phyloP scores from a whole-genome alignment of 192 early-diverging fungal species.

The Entomortierella chlamydospora region DNA sequence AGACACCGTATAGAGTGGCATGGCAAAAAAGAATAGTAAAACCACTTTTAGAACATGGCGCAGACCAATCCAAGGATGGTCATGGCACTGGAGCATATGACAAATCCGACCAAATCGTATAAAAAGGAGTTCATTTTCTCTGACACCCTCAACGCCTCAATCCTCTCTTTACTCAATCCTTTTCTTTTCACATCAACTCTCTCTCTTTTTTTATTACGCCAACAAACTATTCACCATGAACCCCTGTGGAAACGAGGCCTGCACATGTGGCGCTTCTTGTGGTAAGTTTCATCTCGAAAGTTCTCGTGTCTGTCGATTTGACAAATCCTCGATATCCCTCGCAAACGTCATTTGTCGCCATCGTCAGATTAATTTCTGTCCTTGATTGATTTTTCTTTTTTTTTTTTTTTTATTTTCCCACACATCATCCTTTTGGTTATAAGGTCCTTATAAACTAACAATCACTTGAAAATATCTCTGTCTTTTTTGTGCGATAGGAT shows the following conservation, averaged over 20 bases:
- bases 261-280: conserved; percentile 45
- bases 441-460: background rate
- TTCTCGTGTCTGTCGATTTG: too few relatives aligned
- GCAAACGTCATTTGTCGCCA: conserved; percentile 46
- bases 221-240: conserved; percentile 6
- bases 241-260: conserved; percentile 38
- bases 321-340: too few relatives aligned
- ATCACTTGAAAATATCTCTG: background rate
- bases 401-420: background rate
- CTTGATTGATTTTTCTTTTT: background rate
- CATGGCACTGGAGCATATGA: too few relatives aligned
- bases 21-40: too few relatives aligned
- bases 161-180: background rate
- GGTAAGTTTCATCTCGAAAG: conserved; percentile 5
- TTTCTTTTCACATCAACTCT: background rate
- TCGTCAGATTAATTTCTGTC: background rate
- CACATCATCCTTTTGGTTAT: background rate
- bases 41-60: too few relatives aligned
- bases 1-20: too few relatives aligned
- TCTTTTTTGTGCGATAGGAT: conserved; percentile 2
- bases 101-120: too few relatives aligned
- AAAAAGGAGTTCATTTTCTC: background rate
- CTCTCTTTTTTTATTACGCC: background rate
- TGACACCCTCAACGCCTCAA: background rate
- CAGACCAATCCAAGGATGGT: too few relatives aligned